phyloP scores from a whole-genome alignment of 345 rosid species.

The Cochlearia excelsa region DNA sequence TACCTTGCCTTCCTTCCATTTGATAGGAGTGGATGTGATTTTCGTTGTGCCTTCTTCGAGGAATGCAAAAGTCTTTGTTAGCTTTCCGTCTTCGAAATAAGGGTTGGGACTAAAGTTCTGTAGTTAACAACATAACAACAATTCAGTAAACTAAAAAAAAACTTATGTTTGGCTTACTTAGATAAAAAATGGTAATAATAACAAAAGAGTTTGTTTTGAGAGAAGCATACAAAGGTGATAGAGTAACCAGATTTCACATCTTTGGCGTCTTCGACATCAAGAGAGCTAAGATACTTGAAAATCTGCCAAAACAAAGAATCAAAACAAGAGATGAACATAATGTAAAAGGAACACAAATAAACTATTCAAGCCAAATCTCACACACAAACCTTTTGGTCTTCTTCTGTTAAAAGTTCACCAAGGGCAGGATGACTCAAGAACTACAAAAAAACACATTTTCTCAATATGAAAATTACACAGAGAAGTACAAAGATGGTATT shows the following conservation, averaged over 20 bases:
- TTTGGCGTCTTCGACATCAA: slow-evolving; percentile 87
- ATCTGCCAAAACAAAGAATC: slow-evolving; percentile 43
- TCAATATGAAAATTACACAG: background rate
- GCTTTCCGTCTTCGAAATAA: slow-evolving; percentile 74
- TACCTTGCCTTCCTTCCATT: slow-evolving; percentile 94
- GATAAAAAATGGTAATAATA: background rate
- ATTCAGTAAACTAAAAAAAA: background rate
- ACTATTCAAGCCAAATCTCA: background rate
- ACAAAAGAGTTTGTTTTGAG: background rate
- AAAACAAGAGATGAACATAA: background rate
- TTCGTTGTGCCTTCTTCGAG: slow-evolving; percentile 81
- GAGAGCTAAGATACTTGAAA: slow-evolving; percentile 60
- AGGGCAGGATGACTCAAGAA: slow-evolving; percentile 89
- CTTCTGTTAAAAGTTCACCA: slow-evolving; percentile 71
- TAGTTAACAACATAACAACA: slow-evolving; percentile 10
- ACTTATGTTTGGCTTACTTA: background rate
- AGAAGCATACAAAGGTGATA: slow-evolving; percentile 71
- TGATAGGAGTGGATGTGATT: slow-evolving; percentile 66
- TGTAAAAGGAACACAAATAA: background rate
- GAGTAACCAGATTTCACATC: slow-evolving; percentile 91
- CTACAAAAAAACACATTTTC: slow-evolving; percentile 38
- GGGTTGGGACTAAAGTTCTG: slow-evolving; percentile 81
- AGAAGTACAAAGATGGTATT: too few species aligned
- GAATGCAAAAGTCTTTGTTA: slow-evolving; percentile 63
- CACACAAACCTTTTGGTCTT: slow-evolving; percentile 78